Base-by-base conservation (phyloP, 257 asterid genomes). In the Phtheirospermum japonicum region DNA sequence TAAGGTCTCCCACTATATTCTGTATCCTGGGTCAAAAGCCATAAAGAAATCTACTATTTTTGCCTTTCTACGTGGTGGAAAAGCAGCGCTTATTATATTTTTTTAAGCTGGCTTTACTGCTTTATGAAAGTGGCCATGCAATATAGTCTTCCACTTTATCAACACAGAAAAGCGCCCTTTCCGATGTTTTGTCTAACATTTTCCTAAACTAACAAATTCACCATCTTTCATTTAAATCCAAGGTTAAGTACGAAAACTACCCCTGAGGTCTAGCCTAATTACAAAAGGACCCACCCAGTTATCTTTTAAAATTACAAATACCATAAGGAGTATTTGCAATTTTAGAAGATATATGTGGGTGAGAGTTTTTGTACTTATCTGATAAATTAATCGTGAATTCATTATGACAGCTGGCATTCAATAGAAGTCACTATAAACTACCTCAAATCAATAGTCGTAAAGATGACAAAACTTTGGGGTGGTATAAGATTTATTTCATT, bases 381-480 rank as follows among this genome's bases (percentile, higher is more conserved):
- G n/a, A 17, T 34, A 9, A 17, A 10, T 32, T 59, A 49, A 34
- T 36, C 16, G 12, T 16, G 20, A 7, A n/a, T 23, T 23, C 28
- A 23, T n/a, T n/a, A n/a, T n/a, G 51, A n/a, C 19, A 59, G 17
- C 34, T 13, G 28, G 4, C 28, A 36, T 17, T 4, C 26, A 1
- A 13, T 17, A 45, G 54, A 16, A 16, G 9, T 19, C 12, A 37
- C 4, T 37, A 66, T 55, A 52, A 20, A 66, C 19, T 61, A 62
- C 50, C 71, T 61, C 30, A 42, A n/a, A 36, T 11, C 17, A 17
- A 58, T 42, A 42, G 28, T 23, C 18, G 14, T 51, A 7, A 13
- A 53, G 37, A 51, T 56, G 19, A 66, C 74, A 77, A 63, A 54
- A 70, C 76, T 73, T 56, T 55, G 50, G 43, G 26, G 48, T 13